Conservation (phyloP, 2,329 filamentous ascomycete genomes). For the Aspergillus melleus region DNA sequence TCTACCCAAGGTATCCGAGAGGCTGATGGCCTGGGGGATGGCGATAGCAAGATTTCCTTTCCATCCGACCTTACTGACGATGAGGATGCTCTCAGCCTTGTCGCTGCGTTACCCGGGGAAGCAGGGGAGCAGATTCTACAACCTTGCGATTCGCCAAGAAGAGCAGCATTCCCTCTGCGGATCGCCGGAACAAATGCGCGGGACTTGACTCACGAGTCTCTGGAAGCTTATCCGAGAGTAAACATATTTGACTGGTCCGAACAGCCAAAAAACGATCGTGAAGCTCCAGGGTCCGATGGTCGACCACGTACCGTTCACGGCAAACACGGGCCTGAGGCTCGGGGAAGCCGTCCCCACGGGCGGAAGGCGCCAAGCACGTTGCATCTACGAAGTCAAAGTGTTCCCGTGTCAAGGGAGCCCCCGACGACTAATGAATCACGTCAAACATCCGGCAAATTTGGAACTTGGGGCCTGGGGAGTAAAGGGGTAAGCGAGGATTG, state of each 20-base stretch:
- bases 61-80: conserved; percentile 26
- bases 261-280: conserved; percentile 55
- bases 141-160: not conserved
- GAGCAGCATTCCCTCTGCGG: conserved; percentile 1
- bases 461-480: conserved; percentile 66
- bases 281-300: conserved; percentile 52
- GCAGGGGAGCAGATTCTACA: conserved; percentile 9
- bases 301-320: conserved; percentile 65
- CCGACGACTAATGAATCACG: conserved; percentile 50
- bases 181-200: conserved; percentile 14
- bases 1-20: conserved; percentile 15
- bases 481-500: conserved; percentile 68
- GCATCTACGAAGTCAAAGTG: conserved; percentile 66
- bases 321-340: conserved; percentile 57
- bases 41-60: conserved; percentile 20
- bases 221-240: conserved; percentile 47
- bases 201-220: conserved; percentile 23
- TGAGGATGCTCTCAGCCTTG: conserved; percentile 29
- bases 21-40: conserved; percentile 13
- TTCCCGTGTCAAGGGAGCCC: conserved; percentile 57
- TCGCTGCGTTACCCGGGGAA: conserved; percentile 29
- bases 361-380: conserved; percentile 60
- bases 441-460: conserved; percentile 59
- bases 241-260: conserved; percentile 68
- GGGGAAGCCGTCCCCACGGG: conserved; percentile 58